Percentiles rank a stretch among this genome's conserved stretches.
Evolutionary conservation across 371 early-diverging fungal genomes (phyloP).

Genomic region (Mucor circinelloides): DNA sequence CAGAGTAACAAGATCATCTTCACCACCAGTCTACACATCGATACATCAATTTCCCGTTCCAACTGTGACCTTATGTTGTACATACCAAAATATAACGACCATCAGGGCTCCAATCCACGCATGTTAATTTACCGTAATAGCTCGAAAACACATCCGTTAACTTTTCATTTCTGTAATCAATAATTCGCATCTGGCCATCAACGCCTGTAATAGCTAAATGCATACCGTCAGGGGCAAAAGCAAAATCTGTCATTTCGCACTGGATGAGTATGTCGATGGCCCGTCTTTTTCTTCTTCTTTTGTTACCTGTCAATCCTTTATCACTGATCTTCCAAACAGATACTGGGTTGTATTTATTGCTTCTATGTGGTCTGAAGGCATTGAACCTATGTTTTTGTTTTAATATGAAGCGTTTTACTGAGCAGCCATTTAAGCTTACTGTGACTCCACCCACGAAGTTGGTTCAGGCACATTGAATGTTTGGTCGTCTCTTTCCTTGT

Average conservation of each 20-base stretch:
- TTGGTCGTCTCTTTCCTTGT: constrained; percentile 85
- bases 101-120: constrained; percentile 94
- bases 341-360: constrained; percentile 73
- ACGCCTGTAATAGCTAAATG: constrained; percentile 80
- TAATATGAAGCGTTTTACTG: no score
- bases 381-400: constrained; percentile 60
- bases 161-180: constrained; percentile 75
- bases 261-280: not conserved
- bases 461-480: constrained; percentile 45
- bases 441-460: constrained; percentile 28
- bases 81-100: constrained; percentile 87
- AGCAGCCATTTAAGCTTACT: constrained; percentile 12
- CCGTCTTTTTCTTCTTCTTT: not conserved
- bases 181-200: constrained; percentile 78
- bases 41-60: not conserved
- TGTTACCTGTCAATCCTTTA: constrained; percentile 74
- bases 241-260: constrained; percentile 53
- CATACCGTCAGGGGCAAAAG: constrained; percentile 85
- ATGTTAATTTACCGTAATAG: constrained; percentile 86
- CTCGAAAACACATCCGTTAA: constrained; percentile 72
- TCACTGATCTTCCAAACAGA: constrained; percentile 73
- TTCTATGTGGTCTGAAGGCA: constrained; percentile 52
- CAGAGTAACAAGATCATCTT: constrained; percentile 95
- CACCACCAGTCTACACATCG: constrained; percentile 73
- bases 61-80: not conserved